These are phyloP conservation scores for Cladosporium sp. DNA, from an alignment of 2,329 filamentous ascomycete genomes.

Conservation along the genomic window DNA sequence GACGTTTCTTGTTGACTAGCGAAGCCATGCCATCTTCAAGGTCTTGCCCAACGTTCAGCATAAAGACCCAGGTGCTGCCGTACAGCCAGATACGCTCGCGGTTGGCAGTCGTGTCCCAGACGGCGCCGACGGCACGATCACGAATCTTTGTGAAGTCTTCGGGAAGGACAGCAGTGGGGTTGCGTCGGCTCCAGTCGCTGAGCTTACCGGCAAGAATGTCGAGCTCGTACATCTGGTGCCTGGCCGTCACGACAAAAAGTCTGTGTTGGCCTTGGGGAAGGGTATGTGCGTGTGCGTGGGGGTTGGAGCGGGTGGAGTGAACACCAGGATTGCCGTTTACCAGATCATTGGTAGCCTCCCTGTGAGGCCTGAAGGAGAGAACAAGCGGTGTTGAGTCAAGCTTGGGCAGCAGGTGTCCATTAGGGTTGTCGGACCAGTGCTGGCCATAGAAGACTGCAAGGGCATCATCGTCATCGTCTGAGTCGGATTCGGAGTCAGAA, in stretches of 20 bases:
- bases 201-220: slow-evolving; percentile 72
- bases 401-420: slow-evolving; percentile 42
- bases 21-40: slow-evolving; percentile 36
- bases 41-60: slow-evolving; percentile 80
- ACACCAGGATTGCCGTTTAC: slow-evolving; percentile 46
- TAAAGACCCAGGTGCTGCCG: slow-evolving; percentile 79
- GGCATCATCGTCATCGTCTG: slow-evolving; percentile 48
- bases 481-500: slow-evolving; percentile 32
- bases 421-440: slow-evolving; percentile 73
- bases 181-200: slow-evolving; percentile 80
- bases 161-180: slow-evolving; percentile 72
- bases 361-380: slow-evolving; percentile 43
- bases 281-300: slow-evolving; percentile 54
- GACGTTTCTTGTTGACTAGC: slow-evolving; percentile 20
- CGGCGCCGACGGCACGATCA: slow-evolving; percentile 75
- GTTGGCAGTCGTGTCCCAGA: slow-evolving; percentile 65
- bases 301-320: slow-evolving; percentile 48
- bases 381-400: slow-evolving; percentile 43
- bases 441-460: slow-evolving; percentile 53
- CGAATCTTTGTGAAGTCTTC: slow-evolving; percentile 67
- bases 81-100: slow-evolving; percentile 79
- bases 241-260: slow-evolving; percentile 59
- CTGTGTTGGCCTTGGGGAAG: slow-evolving; percentile 50
- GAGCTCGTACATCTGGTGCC: slow-evolving; percentile 71
- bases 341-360: slow-evolving; percentile 15